Base-by-base conservation (phyloP, 2,329 filamentous ascomycete genomes). In the Ophiostoma australiae region DNA sequence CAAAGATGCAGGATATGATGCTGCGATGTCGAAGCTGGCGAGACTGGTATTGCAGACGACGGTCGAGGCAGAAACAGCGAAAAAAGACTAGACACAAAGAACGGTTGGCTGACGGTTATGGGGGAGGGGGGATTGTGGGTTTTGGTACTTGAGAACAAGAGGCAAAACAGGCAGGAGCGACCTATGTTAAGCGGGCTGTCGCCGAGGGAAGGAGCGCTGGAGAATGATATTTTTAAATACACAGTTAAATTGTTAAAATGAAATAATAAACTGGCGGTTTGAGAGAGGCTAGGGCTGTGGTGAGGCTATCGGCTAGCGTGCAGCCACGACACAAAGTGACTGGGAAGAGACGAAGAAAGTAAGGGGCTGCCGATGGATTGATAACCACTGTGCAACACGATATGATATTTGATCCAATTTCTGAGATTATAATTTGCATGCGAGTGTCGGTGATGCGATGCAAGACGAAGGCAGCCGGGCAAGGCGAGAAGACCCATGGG, bases 91-190 rank as follows among this genome's bases (percentile, higher is more conserved):
- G 61, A 39, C 20, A 41, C 20, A 44, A 41, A 67, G 65, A 17
- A 35, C 63, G 33, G 58, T 35, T 17, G 58, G 27, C 13, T 7
- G 27, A 20, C 17, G 55, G 39, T 41, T 63, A 33, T 52, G 39
- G 48, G 48, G 17, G 48, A 52, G 48, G 48, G 52, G 52, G n/a
- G 4, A n/a, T 58, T 58, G 23, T 58, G 52, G 52, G 52, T 31
- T 58, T 13, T 58, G 52, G 44, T 48, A 17, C 44, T 48, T 48
- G 6, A n/a, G 23, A 27, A 58, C 52, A 58, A 58, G 52, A 27
- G n/a, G 52, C 23, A 58, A 27, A 58, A 58, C 8, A 58, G 52
- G 52, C 23, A 58, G 52, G 52, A 58, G n/a, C 48, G 52, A 58
- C 52, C 52, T 58, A 8, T n/a, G n/a, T 1, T 31, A 31, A 58